Base-by-base conservation (phyloP, 371 early-diverging fungal genomes). In the Mortierella sp. region DNA sequence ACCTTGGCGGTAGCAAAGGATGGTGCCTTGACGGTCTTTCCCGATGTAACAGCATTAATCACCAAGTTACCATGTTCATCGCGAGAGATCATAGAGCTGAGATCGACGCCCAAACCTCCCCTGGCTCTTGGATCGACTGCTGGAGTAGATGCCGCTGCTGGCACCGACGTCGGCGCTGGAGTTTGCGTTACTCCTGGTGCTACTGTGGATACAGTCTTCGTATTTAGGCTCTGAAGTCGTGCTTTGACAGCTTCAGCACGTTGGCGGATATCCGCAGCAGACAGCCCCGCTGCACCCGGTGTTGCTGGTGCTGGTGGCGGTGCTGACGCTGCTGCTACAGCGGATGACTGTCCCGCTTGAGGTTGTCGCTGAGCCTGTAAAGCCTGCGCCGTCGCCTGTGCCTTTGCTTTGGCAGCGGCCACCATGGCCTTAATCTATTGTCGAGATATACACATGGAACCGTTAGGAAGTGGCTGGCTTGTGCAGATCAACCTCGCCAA, bases 1-100 rank as follows among this genome's bases (percentile, higher is more conserved):
- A 69, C 76, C 61, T 76, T 76, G 49, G 70, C 70, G 0, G 76
- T 76, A n/a, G 76, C 76, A 55, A 76, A 76, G 9, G 70, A 61
- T 23, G 69, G 61, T 10, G 62, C 56, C 31, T 72, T 66, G 48
- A 50, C 52, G n/a, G 38, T 21, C 18, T 65, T 64, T 53, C 69
- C 74, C 3, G 74, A 43, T 12, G 65, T 57, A 2, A 64, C 68
- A 43, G 73, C 51, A 13, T 73, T 76, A 27, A 76, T 76, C 23
- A 76, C 69, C 38, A 76, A 34, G 23, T 76, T 76, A 58, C 76
- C 76, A 0, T 56, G 58, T 31, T 64, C 76, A 39, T 76, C 76
- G 19, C 66, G 60, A 23, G 76, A 76, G 46, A 69, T 61, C 70
- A 65, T 64, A 0, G 76, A 65, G 42, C 56, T 62, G 18, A 61